These are phyloP conservation scores for Aspergillus clavatus DNA, from an alignment of 2,329 filamentous ascomycete species.

Conservation along the genomic window DNA sequence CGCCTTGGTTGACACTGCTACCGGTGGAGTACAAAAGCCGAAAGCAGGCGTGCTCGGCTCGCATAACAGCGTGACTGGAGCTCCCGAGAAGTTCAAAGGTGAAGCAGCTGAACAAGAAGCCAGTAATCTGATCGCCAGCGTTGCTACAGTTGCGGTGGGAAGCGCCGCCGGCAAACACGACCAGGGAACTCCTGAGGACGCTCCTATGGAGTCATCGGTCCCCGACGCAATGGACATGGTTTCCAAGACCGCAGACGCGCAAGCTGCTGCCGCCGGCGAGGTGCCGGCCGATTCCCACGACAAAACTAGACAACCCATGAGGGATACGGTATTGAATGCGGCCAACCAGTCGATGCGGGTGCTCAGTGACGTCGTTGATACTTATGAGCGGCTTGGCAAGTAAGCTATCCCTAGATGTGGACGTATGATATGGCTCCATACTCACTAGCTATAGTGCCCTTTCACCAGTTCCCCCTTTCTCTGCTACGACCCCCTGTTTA, in stretches of 20 bases:
- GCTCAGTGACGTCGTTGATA: slow-evolving; percentile 56
- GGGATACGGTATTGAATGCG: slow-evolving; percentile 70
- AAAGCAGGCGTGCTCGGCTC: slow-evolving; percentile 70
- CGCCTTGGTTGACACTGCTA: slow-evolving; percentile 63
- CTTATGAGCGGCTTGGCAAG: slow-evolving; percentile 61
- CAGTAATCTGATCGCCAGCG: slow-evolving; percentile 70
- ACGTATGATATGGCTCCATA: too few relatives aligned
- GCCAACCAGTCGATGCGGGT: slow-evolving; percentile 69
- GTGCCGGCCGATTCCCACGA: slow-evolving; percentile 54
- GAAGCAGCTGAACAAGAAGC: slow-evolving; percentile 81
- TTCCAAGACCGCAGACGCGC: slow-evolving; percentile 51
- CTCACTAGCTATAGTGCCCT: slow-evolving; percentile 48
- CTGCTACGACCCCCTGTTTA: slow-evolving; percentile 48
- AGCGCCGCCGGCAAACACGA: slow-evolving; percentile 74
- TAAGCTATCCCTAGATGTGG: too few relatives aligned
- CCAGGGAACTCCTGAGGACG: slow-evolving; percentile 55
- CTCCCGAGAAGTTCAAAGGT: slow-evolving; percentile 75
- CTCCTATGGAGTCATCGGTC: slow-evolving; percentile 48
- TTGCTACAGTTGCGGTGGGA: slow-evolving; percentile 66
- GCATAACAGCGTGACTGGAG: slow-evolving; percentile 71
- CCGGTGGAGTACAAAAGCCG: slow-evolving; percentile 72
- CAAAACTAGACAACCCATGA: slow-evolving; percentile 74
- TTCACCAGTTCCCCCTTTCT: slow-evolving; percentile 61
- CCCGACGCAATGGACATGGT: slow-evolving; percentile 59
- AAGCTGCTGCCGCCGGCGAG: slow-evolving; percentile 49